Base-by-base conservation (phyloP, 1,284 basidiomycete genomes). In the Sporisorium graminicola region DNA sequence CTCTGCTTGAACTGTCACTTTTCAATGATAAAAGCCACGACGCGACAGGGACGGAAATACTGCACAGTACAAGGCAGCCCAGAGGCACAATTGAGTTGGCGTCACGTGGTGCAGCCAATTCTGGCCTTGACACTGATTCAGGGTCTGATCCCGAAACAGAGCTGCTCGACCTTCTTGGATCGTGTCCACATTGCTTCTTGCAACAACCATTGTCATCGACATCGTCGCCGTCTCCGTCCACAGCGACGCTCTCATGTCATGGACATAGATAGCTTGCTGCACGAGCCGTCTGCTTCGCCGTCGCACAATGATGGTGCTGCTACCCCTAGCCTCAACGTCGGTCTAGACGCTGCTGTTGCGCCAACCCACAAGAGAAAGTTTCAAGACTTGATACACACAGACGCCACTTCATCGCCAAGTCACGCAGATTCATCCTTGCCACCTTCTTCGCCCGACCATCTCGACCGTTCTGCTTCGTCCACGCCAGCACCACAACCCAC, bases 351-450 rank as follows among this genome's bases (percentile, higher is more conserved):
- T 18, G 35, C 47, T 22, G 35, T 42, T 10, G 2, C 60, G 5
- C 20, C 53, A 12, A 42, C 46, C 22, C 44, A 60, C 61, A 73
- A 73, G 58, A 56, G 70, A 58, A 73, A 73, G 61, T 63, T 60
- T 46, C 52, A 67, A 14, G 59, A 64, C 24, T 40, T 66, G 47
- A 57, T 47, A 33, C 65, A 64, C n/a, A 49, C 57, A 29, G 59
- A 59, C n/a, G 37, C 9, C 46, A 35, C 50, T 1, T 58, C 58
- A 6, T 70, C 67, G 8, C 53, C 63, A 22, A 57, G 59, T 10
- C 62, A 29, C 6, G 33, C 58, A 8, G 54, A 61, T 2, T 63
- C 70, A 7, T 35, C 59, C 50, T 53, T 33, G n/a, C 58, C 37
- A 0, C 43, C 37, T 3, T 65, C 47, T 1, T 42, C 65, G 5